Evolutionary conservation across 805 yeast genomes (phyloP).

Genomic region (Cephaloascus fragrans): DNA sequence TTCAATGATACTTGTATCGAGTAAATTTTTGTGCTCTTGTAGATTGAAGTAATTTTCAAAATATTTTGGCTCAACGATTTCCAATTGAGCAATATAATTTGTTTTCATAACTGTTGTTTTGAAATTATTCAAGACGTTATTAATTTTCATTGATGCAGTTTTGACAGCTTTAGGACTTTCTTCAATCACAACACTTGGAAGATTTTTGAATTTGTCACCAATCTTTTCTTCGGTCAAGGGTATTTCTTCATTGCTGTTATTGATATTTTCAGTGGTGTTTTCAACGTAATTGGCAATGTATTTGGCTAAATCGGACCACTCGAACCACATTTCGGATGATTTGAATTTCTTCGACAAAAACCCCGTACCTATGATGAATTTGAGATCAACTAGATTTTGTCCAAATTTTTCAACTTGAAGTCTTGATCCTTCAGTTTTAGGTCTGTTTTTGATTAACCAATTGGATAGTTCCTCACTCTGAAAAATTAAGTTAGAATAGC

Average conservation of each 20-base stretch:
- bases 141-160: slow-evolving; percentile 15
- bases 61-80: slow-evolving; percentile 19
- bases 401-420: slow-evolving; percentile 28
- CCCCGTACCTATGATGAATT: slow-evolving; percentile 19
- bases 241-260: not conserved
- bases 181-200: not conserved
- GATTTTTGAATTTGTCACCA: not conserved
- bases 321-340: slow-evolving; percentile 34
- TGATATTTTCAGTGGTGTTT: not conserved
- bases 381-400: slow-evolving; percentile 24
- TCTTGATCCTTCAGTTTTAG: slow-evolving; percentile 13
- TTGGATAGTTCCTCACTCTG: slow-evolving; percentile 27
- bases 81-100: slow-evolving; percentile 17
- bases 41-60: slow-evolving; percentile 22
- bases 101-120: slow-evolving; percentile 19
- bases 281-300: slow-evolving; percentile 7
- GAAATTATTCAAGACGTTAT: slow-evolving; percentile 22
- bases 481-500: slow-evolving; percentile 27
- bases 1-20: slow-evolving; percentile 18
- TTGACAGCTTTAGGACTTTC: slow-evolving; percentile 7
- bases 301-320: slow-evolving; percentile 27
- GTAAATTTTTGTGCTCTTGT: slow-evolving; percentile 17
- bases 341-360: slow-evolving; percentile 22
- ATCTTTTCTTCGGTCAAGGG: not conserved
- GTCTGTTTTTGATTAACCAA: slow-evolving; percentile 14